Evolutionary conservation across 164 flowering plant species (phyloP).

Genomic region (Houttuynia cordata): DNA sequence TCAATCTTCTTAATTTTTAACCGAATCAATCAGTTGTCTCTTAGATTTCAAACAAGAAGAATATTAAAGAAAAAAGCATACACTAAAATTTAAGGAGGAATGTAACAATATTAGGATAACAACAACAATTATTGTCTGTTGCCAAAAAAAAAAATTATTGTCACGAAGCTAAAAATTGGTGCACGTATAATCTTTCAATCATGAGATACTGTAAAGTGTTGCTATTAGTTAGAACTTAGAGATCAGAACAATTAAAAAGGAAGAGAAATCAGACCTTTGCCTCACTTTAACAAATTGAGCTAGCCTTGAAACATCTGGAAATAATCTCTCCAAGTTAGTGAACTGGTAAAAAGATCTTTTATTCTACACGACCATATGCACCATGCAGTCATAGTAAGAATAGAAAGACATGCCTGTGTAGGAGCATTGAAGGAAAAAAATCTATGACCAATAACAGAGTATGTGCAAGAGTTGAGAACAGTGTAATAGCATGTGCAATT

Average conservation of each 20-base stretch:
- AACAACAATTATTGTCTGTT: too few relatives aligned
- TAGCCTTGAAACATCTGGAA: constrained; percentile 63
- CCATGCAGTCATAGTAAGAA: too few relatives aligned
- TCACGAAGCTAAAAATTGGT: not conserved
- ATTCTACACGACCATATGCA: not conserved
- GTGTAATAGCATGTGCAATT: too few relatives aligned
- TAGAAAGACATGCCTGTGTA: too few relatives aligned
- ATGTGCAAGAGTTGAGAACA: too few relatives aligned
- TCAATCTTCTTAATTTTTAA: too few relatives aligned
- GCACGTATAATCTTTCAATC: too few relatives aligned
- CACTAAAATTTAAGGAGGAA: not conserved
- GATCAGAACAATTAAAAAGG: not conserved
- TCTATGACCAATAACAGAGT: too few relatives aligned
- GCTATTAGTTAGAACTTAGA: not conserved
- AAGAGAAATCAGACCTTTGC: constrained; percentile 52
- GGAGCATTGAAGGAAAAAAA: too few relatives aligned
- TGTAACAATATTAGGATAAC: not conserved
- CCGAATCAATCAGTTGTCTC: too few relatives aligned
- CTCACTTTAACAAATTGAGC: constrained; percentile 74
- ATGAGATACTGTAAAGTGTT: not conserved
- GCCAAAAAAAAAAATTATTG: not conserved
- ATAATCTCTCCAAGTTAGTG: not conserved
- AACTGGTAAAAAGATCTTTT: not conserved
- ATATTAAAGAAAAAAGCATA: not conserved
- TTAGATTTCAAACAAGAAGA: not conserved